Evolutionary conservation across 768 basidiomycete species (phyloP), one percentile per base, ranked within the genome.

Genomic region (Sarcomyxa edulis): DNA sequence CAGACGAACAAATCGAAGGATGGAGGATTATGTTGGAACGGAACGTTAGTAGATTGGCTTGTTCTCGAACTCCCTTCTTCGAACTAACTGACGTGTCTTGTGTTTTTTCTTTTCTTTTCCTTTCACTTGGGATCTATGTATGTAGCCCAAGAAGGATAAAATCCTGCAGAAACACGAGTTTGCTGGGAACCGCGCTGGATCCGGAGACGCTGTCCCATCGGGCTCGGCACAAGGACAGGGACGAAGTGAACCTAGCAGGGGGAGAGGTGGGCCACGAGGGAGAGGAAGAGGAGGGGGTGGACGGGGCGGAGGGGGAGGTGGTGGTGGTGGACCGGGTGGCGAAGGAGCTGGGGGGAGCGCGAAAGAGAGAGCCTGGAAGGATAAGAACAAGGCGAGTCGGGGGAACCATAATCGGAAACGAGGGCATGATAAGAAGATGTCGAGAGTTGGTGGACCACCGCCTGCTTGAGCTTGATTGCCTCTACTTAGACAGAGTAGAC

Each of bases 361-460:
- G 3, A 68, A 71, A 19, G 82, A 80, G 39, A 69, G 82, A 30
- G 77, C 85, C 1, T 77, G 72, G 66, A 89, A 85, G 53, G 83
- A 84, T 48, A 86, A 78, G 56, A 76, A 84, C 49, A 89, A 84
- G 59, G 76, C 84, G 10, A 81, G 79, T 36, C 65, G 74, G 33
- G 79, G 58, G 2, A 92, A 91, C 50, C 81, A 79, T 51, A 71
- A 81, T 44, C 69, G 91, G 22, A 91, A 86, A 58, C 65, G 86
- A 37, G 93, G 89, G 0, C 85, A 89, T 51, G 93, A 93, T 58
- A 86, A 81, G 61, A 96, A 96, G 66, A 81, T 94, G 85, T 71
- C 76, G 7, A 73, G 68, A 42, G 76, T 66, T 40, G 85, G 77
- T 10, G 72, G 66, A 12, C 62, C 64, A 27, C 49, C 60, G n/a